Conservation (phyloP, 2,329 filamentous ascomycete genomes). For the Coniochaeta sp. region DNA sequence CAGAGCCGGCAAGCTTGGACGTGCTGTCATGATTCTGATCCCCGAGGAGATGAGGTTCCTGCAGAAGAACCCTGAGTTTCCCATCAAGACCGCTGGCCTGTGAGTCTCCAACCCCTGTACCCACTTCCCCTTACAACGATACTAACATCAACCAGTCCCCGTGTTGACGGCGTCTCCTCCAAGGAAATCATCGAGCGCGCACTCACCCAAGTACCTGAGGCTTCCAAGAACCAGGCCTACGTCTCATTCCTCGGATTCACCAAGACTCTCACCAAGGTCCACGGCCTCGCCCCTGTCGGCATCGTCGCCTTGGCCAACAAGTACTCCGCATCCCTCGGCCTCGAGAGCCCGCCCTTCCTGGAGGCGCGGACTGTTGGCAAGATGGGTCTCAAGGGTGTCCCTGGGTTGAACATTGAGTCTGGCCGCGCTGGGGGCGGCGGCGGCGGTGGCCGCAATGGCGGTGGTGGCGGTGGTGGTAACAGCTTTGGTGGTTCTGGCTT, state of each 20-base stretch:
- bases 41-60: conserved; percentile 19
- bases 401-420: conserved; percentile 33
- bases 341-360: conserved; percentile 38
- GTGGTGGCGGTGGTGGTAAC: not conserved
- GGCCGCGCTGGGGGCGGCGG: not conserved
- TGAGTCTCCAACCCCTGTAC: conserved; percentile 6
- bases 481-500: not conserved
- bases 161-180: conserved; percentile 12
- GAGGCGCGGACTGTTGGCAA: conserved; percentile 42
- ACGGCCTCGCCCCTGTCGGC: conserved; percentile 7
- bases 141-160: conserved; percentile 6
- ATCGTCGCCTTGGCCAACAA: conserved; percentile 44
- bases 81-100: conserved; percentile 14
- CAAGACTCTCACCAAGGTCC: conserved; percentile 25
- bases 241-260: conserved; percentile 23
- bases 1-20: conserved; percentile 18
- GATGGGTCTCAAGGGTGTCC: conserved; percentile 49
- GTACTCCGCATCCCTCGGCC: conserved; percentile 41
- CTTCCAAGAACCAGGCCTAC: conserved; percentile 16
- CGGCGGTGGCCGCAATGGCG: too few relatives aligned
- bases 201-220: conserved; percentile 12
- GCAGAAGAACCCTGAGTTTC: conserved; percentile 14
- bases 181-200: conserved; percentile 12
- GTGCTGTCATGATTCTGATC: conserved; percentile 16
- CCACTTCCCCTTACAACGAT: not conserved